Evolutionary conservation across 1,139 yeast species (phyloP).

Genomic region (Arxiozyma heterogenica): DNA sequence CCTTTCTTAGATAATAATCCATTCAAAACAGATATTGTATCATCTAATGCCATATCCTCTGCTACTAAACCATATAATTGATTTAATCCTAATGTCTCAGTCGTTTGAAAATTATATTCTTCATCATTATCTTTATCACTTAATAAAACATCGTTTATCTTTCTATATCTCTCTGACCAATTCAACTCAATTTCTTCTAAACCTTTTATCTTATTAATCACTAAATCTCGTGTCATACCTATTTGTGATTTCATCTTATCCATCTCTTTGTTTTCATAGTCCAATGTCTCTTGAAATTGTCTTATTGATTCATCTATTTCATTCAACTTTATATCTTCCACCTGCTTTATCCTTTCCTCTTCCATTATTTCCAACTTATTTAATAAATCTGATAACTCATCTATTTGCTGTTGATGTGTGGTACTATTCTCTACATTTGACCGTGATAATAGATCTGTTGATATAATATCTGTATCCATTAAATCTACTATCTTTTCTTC

Average conservation of each 20-base stretch:
- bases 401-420: neutral
- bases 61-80: conserved; percentile 60
- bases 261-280: conserved; percentile 1
- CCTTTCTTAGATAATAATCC: conserved; percentile 46
- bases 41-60: conserved; percentile 61
- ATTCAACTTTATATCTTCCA: neutral
- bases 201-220: neutral
- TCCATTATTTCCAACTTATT: neutral
- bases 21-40: conserved; percentile 52
- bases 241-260: neutral
- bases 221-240: neutral
- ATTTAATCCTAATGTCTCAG: conserved; percentile 23
- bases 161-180: conserved; percentile 1
- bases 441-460: neutral
- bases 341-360: neutral
- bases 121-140: neutral
- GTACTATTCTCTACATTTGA: neutral
- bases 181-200: neutral
- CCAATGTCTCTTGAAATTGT: conserved; percentile 3
- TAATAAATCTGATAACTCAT: neutral
- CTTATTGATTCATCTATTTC: neutral
- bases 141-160: neutral
- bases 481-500: neutral
- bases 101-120: conserved; percentile 5
- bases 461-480: conserved; percentile 4